These are phyloP conservation scores for Saccharomycopsis guyanensis DNA, from an alignment of 805 yeast species.

Conservation along the genomic window DNA sequence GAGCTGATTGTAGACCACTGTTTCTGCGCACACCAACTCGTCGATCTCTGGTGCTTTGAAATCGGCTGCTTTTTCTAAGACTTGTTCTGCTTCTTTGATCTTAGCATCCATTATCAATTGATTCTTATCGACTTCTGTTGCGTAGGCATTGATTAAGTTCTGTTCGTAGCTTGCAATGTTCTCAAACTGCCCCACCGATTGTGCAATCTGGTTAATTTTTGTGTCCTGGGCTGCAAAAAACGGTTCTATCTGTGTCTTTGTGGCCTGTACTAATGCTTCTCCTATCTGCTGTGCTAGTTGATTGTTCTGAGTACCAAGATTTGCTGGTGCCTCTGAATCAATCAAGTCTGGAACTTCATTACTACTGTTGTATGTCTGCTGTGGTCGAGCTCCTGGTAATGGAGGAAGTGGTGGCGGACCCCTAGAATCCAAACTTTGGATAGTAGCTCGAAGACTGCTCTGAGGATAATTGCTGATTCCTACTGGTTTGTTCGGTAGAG, in stretches of 20 bases:
- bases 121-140: constrained; percentile 26
- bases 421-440: too few species aligned
- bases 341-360: constrained; percentile 2
- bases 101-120: constrained; percentile 26
- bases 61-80: constrained; percentile 28
- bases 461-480: constrained; percentile 29
- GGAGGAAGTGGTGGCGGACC: constrained; percentile 13
- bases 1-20: constrained; percentile 50
- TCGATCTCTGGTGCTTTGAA: constrained; percentile 33
- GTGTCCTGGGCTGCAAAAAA: constrained; percentile 8
- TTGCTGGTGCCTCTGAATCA: constrained; percentile 1
- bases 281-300: constrained; percentile 23
- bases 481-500: constrained; percentile 3
- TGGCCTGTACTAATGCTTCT: constrained; percentile 23
- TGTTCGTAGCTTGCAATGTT: constrained; percentile 31
- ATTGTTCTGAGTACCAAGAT: neutral
- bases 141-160: constrained; percentile 25
- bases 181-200: constrained; percentile 31
- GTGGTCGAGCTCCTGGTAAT: constrained; percentile 25
- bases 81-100: constrained; percentile 26
- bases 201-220: constrained; percentile 8
- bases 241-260: constrained; percentile 23
- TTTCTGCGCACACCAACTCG: constrained; percentile 41
- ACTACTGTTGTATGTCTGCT: neutral
- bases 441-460: too few species aligned